Base-by-base conservation (phyloP, 192 early-diverging fungal genomes). In the Phycomyces nitens region DNA sequence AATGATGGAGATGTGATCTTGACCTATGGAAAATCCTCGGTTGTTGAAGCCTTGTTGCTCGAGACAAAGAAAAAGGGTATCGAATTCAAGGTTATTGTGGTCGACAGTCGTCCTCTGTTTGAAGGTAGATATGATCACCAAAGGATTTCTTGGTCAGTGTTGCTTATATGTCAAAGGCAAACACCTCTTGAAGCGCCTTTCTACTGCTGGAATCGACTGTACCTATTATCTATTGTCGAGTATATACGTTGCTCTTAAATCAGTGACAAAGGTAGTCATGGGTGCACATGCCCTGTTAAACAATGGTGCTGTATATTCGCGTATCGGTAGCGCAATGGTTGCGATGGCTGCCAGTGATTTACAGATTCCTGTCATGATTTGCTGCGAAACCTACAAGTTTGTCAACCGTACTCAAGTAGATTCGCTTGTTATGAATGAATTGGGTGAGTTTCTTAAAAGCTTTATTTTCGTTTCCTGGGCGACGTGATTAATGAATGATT, bases 311-410 rank as follows among this genome's bases (percentile, higher is more conserved):
- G 73, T 97, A 58, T 86, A 97, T 68, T 89, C 93, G 12, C 86
- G 96, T 29, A 86, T 89, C 2, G 96, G 96, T 12, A 96, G 94
- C 5, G 87, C 97, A 18, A 81, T 93, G 66, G 91, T 97, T 5
- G 90, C 92, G 8, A 91, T 96, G 88, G 82, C 89, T 26, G 97
- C 97, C 0, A 84, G 86, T 62, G 89, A 92, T 50, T 82, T 80
- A 53, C 84, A 92, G 71, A 84, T 98, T n/a, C 96, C 96, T 7
- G 94, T 99, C 21, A 95, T 99, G 75, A 92, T 94, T 5, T 82
- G 89, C 56, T 94, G 94, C 71, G 96, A 97, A 75, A 92, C 89
- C 1, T 97, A 95, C 78, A 99, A 99, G 80, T 98, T 99, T 64
- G 87, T 86, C 59, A 92, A 96, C 43, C 80, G 86, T 12, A 89